phyloP scores from a whole-genome alignment of 2,329 filamentous ascomycete genomes.

The Pseudogymnoascus sp. region DNA sequence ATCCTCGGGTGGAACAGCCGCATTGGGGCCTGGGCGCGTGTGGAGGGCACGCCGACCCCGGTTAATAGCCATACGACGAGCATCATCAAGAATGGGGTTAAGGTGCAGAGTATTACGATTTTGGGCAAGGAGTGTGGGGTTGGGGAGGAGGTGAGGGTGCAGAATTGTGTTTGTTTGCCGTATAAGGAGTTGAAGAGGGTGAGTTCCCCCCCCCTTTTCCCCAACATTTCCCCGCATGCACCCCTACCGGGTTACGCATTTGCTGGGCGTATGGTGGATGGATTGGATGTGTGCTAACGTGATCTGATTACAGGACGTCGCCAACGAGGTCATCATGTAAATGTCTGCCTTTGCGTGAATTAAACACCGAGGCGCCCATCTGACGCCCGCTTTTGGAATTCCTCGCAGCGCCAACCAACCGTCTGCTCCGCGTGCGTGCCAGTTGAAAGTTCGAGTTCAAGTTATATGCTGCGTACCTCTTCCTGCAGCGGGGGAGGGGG shows the following conservation, averaged over 20 bases:
- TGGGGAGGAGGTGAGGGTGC: conserved; percentile 87
- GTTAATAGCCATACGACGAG: conserved; percentile 84
- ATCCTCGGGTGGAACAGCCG: conserved; percentile 97
- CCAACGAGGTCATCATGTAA: conserved; percentile 90
- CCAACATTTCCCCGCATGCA: too few species aligned
- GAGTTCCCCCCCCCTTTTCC: conserved; percentile 32
- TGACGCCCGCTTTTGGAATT: neutral
- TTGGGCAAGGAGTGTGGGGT: conserved; percentile 93
- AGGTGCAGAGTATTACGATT: conserved; percentile 97
- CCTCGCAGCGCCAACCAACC: neutral
- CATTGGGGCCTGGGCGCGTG: conserved; percentile 94
- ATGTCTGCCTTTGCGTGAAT: neutral
- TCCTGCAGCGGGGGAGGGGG: neutral
- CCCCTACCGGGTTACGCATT: too few species aligned
- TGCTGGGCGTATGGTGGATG: neutral
- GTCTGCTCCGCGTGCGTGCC: neutral
- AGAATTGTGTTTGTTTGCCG: conserved; percentile 95
- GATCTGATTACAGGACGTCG: conserved; percentile 68
- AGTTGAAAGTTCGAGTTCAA: neutral
- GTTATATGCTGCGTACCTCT: neutral
- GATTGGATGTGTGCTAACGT: conserved; percentile 24
- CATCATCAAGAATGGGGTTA: conserved; percentile 95
- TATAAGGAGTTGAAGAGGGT: conserved; percentile 98
- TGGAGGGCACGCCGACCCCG: conserved; percentile 88
- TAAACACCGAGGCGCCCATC: too few species aligned